Percentiles rank a stretch among this genome's conserved stretches.
Evolutionary conservation across 2,329 filamentous ascomycete genomes (phyloP).

Genomic region (Tympanopsis confertula): DNA sequence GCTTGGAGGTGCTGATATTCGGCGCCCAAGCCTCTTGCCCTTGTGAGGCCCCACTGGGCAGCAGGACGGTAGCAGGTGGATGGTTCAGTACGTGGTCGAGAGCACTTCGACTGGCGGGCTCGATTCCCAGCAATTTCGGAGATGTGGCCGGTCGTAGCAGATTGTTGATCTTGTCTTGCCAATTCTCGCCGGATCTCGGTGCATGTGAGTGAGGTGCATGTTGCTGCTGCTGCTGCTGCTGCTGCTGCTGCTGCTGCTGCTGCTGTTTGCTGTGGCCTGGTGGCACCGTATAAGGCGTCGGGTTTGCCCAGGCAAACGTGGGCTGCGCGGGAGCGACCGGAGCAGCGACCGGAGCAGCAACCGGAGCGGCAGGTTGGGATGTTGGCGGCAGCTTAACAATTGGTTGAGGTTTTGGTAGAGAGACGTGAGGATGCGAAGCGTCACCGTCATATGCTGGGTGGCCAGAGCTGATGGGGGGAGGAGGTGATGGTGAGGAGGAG

Average conservation of each 20-base stretch:
- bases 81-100: conserved; percentile 40
- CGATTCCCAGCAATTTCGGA: conserved; percentile 47
- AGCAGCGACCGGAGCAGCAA: conserved; percentile 23
- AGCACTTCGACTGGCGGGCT: conserved; percentile 56
- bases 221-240: conserved; percentile 20
- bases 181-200: conserved; percentile 35
- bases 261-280: conserved; percentile 17
- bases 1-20: conserved; percentile 44
- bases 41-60: conserved; percentile 33
- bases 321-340: conserved; percentile 8
- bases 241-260: conserved; percentile 23
- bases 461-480: conserved; percentile 57
- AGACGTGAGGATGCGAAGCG: conserved; percentile 52
- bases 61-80: conserved; percentile 56
- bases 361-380: conserved; percentile 28
- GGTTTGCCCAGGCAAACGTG: conserved; percentile 21
- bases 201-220: conserved; percentile 23
- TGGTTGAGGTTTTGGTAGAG: conserved; percentile 57
- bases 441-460: conserved; percentile 67
- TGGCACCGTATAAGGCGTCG: conserved; percentile 18
- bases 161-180: conserved; percentile 78
- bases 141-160: conserved; percentile 54
- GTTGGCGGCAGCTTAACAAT: conserved; percentile 71
- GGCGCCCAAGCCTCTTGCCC: conserved; percentile 18
- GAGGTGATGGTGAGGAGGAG: conserved; percentile 50